Evolutionary conservation across 2,329 filamentous ascomycete genomes (phyloP), one percentile per base, ranked within the genome.

Genomic region (Biscogniauxia sp.): DNA sequence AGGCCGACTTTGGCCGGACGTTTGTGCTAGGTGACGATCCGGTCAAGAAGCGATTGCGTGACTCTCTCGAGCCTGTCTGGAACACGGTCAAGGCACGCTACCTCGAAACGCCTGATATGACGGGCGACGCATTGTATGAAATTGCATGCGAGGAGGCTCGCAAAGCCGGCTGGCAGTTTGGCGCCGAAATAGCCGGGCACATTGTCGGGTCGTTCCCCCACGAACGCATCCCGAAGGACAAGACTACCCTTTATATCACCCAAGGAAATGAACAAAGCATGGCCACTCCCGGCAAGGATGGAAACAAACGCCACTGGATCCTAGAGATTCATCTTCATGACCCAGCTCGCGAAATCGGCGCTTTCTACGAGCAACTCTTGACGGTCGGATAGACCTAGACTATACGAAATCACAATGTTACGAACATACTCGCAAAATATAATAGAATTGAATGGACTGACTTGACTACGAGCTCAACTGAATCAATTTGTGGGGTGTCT

Each of bases 1-100:
- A 84, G 66, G 81, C 81, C 5, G 81, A 83, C 62, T 83, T 83
- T 60, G 80, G 81, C 7, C 78, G 81, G 15, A 84, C 81, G 0
- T 84, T 78, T 61, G 80, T 84, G 2, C 74, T 84, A 0, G 80
- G 80, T 3, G 61, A 76, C 54, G 80, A 83, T 56, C 76, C 78
- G 1, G 60, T 70, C 20, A 84, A 83, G 70, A 72, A 70, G 17
- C 73, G 70, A 55, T 65, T 83, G 15, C 76, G 78, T 1, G 80
- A 82, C 58, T 70, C 77, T 3, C 73, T 82, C 0, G 77, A 81
- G 64, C 80, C 80, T 0, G 70, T 78, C 9, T 84, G 79, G 79
- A 64, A 75, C 3, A 68, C 67, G n/a, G 77, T 82, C 53, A 81
- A 80, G 69, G 64, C 68, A 3, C 69, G 69, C 1, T 83, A 73